Conservation (phyloP, 1,284 basidiomycete species). For the Earliella scabrosa region DNA sequence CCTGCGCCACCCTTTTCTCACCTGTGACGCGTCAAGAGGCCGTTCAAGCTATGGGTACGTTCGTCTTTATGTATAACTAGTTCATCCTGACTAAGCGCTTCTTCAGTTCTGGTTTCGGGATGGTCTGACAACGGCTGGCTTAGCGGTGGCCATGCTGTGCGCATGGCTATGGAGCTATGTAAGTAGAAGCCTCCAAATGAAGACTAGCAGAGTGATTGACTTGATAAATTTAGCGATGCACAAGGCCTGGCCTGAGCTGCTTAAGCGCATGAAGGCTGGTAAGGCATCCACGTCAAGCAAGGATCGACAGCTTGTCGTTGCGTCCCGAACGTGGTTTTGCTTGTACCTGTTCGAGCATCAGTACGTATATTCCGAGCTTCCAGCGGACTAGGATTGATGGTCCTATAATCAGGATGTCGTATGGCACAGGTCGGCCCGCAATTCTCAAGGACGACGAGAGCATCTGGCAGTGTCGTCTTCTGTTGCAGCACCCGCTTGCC, state of each 20-base stretch:
- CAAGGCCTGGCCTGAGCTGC: slow-evolving; percentile 85
- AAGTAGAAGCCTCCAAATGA: slow-evolving; percentile 30
- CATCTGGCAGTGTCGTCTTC: slow-evolving; percentile 78
- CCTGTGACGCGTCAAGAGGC: slow-evolving; percentile 84
- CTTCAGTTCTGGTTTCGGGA: slow-evolving; percentile 79
- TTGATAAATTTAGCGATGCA: slow-evolving; percentile 67
- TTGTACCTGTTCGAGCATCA: slow-evolving; percentile 93
- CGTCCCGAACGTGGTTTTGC: slow-evolving; percentile 88
- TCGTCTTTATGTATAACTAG: slow-evolving; percentile 1
- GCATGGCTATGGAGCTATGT: slow-evolving; percentile 93
- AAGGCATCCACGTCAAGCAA: slow-evolving; percentile 62
- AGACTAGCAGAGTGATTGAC: too few species aligned
- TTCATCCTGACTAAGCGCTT: too few species aligned
- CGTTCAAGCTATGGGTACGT: slow-evolving; percentile 87
- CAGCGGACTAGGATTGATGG: too few species aligned
- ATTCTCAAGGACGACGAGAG: slow-evolving; percentile 92
- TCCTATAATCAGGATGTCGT: slow-evolving; percentile 88
- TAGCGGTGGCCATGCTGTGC: slow-evolving; percentile 88
- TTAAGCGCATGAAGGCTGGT: slow-evolving; percentile 69
- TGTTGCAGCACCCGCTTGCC: slow-evolving; percentile 87
- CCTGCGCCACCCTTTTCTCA: slow-evolving; percentile 83
- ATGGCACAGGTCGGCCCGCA: slow-evolving; percentile 90
- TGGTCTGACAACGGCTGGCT: slow-evolving; percentile 94
- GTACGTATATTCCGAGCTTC: slow-evolving; percentile 47
- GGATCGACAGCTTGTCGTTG: slow-evolving; percentile 80